A percentile compares a stretch with the other conserved stretches of the same genome.
Evolutionary conservation across 345 rosid species (phyloP).

Genomic region (Rhizophora apiculata): DNA sequence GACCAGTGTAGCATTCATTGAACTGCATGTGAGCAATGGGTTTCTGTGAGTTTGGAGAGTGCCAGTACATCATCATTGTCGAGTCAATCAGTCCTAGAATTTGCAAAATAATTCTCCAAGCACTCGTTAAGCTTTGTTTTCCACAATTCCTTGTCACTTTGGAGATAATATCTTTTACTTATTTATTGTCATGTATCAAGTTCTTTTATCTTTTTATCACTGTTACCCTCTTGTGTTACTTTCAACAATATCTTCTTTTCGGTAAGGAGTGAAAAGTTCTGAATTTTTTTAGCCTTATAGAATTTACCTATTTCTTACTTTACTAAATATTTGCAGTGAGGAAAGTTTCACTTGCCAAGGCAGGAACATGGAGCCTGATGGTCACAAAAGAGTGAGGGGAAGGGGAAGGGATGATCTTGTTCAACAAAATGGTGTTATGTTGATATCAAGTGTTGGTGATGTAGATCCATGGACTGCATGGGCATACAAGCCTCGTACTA

Average conservation of each 20-base stretch:
- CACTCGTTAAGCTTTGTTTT: too few species aligned
- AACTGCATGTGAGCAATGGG: too few species aligned
- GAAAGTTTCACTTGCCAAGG: slow-evolving; percentile 15
- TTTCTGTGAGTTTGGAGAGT: too few species aligned
- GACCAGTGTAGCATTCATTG: too few species aligned
- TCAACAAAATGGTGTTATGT: slow-evolving; percentile 52
- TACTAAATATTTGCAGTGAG: slow-evolving; percentile 27
- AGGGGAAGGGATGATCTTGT: slow-evolving; percentile 45
- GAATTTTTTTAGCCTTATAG: neutral
- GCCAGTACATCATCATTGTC: too few species aligned
- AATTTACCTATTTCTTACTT: neutral
- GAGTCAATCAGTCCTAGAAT: too few species aligned
- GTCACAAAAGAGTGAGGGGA: slow-evolving; percentile 48
- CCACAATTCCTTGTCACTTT: too few species aligned
- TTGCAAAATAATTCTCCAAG: too few species aligned
- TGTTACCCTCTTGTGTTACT: neutral
- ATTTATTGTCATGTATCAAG: neutral
- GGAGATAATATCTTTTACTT: too few species aligned
- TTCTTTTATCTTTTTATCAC: neutral
- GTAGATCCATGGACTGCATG: slow-evolving; percentile 99
- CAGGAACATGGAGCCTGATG: slow-evolving; percentile 55
- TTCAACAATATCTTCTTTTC: neutral
- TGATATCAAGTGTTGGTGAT: slow-evolving; percentile 30
- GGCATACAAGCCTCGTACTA: slow-evolving; percentile 97
- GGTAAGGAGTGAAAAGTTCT: neutral